Percentiles rank a stretch among this genome's conserved stretches.
Conservation (phyloP, 257 asterid species). For the Nicotiana benthamiana region DNA sequence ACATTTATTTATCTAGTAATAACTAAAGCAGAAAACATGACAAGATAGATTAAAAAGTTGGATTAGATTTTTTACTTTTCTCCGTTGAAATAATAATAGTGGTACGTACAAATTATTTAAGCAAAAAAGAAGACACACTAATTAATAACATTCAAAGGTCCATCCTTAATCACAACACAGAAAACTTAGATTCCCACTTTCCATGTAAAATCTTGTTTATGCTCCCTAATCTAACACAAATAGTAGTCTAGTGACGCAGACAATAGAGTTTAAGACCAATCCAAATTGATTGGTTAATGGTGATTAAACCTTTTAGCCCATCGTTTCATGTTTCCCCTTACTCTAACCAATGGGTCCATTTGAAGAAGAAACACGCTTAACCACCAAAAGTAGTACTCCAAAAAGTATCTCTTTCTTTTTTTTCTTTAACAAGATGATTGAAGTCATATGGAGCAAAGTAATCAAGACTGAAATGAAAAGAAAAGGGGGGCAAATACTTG, state of each 20-base stretch:
- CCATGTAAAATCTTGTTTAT: conserved; percentile 18
- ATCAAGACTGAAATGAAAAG: background rate
- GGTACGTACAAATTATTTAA: background rate
- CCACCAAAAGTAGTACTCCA: conserved; percentile 35
- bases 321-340: conserved; percentile 48
- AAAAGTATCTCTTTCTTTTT: conserved; percentile 24
- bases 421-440: conserved; percentile 27
- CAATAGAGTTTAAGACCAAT: conserved; percentile 17
- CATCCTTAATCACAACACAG: conserved; percentile 13
- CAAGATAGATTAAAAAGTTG: conserved; percentile 39
- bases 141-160: conserved; percentile 10
- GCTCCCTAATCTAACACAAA: conserved; percentile 35
- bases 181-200: conserved; percentile 21
- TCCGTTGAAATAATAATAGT: background rate
- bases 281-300: conserved; percentile 40
- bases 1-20: conserved; percentile 5
- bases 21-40: conserved; percentile 34
- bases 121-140: background rate
- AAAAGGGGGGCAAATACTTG: background rate
- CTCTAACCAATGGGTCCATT: conserved; percentile 37
- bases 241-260: conserved; percentile 20
- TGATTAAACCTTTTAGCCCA: conserved; percentile 61
- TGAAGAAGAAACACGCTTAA: conserved; percentile 12
- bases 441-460: conserved; percentile 26
- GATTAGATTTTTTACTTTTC: background rate